Conservation (phyloP, 257 asterid species). For the Plantago ovata region DNA sequence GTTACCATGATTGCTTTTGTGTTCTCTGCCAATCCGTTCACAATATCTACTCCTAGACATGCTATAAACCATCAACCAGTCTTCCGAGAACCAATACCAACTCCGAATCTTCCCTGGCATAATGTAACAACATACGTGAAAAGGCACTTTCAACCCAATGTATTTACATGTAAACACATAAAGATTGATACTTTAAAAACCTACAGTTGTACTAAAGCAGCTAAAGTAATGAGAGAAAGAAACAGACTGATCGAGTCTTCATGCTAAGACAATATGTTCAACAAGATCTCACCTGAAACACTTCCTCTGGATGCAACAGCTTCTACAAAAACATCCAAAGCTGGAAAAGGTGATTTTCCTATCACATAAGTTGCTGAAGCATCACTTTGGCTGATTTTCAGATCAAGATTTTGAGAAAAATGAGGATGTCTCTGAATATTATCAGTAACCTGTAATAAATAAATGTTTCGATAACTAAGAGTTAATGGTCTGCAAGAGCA, state of each 20-base stretch:
- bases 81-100: slow-evolving; percentile 97
- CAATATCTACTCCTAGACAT: slow-evolving; percentile 93
- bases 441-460: slow-evolving; percentile 40
- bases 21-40: slow-evolving; percentile 95
- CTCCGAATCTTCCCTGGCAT: slow-evolving; percentile 73
- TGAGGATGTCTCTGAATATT: slow-evolving; percentile 27
- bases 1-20: slow-evolving; percentile 91
- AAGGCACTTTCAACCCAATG: slow-evolving; percentile 12
- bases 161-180: not conserved
- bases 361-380: slow-evolving; percentile 61
- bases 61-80: slow-evolving; percentile 79
- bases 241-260: not conserved
- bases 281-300: slow-evolving; percentile 50
- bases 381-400: slow-evolving; percentile 45
- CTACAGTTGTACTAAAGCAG: slow-evolving; percentile 13
- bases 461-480: slow-evolving; percentile 19
- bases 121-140: slow-evolving; percentile 20
- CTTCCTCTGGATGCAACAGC: slow-evolving; percentile 72
- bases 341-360: slow-evolving; percentile 87
- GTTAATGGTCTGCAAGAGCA: not conserved
- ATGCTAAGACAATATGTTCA: slow-evolving; percentile 15
- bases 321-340: slow-evolving; percentile 67
- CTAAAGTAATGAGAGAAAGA: not conserved
- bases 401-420: slow-evolving; percentile 36
- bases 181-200: not conserved